A percentile compares a stretch with the other conserved stretches of the same genome.
Conservation (phyloP, 2,329 filamentous ascomycete genomes). For the Alternaria infectoria region DNA sequence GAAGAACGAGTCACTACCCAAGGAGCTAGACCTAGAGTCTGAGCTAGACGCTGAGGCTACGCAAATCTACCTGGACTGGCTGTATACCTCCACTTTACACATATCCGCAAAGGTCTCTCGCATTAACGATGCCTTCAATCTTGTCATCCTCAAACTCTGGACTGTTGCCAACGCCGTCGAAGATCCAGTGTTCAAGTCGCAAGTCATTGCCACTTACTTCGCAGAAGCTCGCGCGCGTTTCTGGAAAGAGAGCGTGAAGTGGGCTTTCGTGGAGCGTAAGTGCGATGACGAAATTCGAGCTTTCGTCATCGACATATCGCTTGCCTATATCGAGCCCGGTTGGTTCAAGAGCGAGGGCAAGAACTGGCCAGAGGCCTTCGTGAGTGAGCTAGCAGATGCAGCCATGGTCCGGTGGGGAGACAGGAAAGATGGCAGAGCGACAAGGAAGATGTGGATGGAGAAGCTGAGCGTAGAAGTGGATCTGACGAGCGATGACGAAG, state of each 20-base stretch:
- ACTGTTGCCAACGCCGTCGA: neutral
- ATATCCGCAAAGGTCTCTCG: neutral
- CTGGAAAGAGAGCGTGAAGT: neutral
- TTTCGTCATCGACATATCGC: neutral
- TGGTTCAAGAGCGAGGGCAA: neutral
- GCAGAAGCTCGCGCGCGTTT: neutral
- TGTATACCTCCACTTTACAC: slow-evolving; percentile 8
- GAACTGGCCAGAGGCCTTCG: neutral
- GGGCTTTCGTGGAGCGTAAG: neutral
- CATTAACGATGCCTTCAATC: neutral
- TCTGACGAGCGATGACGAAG: neutral
- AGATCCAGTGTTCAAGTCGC: neutral
- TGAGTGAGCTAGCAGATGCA: neutral
- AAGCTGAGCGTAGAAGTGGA: neutral
- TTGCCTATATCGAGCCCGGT: neutral
- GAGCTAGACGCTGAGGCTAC: slow-evolving; percentile 5
- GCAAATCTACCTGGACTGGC: slow-evolving; percentile 22
- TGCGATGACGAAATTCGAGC: neutral
- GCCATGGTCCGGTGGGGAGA: neutral
- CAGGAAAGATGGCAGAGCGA: neutral
- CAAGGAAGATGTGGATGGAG: neutral
- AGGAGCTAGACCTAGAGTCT: neutral
- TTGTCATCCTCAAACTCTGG: neutral
- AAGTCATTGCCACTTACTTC: neutral
- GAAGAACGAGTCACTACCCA: neutral